Evolutionary conservation across 805 yeast genomes (phyloP), one percentile per base, ranked within the genome.

Genomic region (Yarrowia divulgata): DNA sequence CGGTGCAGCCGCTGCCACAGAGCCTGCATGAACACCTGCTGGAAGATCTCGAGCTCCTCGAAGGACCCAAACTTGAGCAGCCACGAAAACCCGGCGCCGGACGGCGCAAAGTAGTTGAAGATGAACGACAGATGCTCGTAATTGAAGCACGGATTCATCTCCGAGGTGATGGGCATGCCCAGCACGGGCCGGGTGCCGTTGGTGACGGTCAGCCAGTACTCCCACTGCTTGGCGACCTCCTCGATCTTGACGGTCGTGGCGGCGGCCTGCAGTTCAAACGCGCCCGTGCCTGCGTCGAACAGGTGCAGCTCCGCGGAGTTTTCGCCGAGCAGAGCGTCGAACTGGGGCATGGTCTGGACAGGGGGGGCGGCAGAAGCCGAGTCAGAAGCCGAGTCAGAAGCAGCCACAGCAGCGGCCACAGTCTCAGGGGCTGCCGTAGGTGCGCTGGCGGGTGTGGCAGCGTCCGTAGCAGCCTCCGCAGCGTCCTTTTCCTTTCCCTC

Each of bases 101-200:
- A 77, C 7, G 77, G 82, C 5, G 79, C 73, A 35, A 78, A 79
- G 71, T 85, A 82, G 75, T 90, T 89, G 83, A 91, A 92, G 14
- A 89, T 83, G 72, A 92, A 89, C 0, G 90, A 83, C 14, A 77
- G 72, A 40, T 83, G 79, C 70, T 84, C 87, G 71, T 81, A 83
- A 74, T 88, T 87, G 75, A 90, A 88, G n/a, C 84, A 81, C 1
- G 95, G 91, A 74, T 85, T 87, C 78, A 91, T 79, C 37, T 83
- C 82, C 13, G 85, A 82, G 12, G 80, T 75, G 29, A 89, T 76
- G 3, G 75, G 76, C 5, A 82, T 76, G 1, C 84, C 85, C 6
- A 87, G 70, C 23, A 80, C 68, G 2, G 76, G 72, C 5, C 75
- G 73, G 1, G 73, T 73, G 6, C 73, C 70, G 0, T 74, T 69